These are phyloP conservation scores for Fusarium hostae DNA, from an alignment of 2,329 filamentous ascomycete species.

Conservation along the genomic window DNA sequence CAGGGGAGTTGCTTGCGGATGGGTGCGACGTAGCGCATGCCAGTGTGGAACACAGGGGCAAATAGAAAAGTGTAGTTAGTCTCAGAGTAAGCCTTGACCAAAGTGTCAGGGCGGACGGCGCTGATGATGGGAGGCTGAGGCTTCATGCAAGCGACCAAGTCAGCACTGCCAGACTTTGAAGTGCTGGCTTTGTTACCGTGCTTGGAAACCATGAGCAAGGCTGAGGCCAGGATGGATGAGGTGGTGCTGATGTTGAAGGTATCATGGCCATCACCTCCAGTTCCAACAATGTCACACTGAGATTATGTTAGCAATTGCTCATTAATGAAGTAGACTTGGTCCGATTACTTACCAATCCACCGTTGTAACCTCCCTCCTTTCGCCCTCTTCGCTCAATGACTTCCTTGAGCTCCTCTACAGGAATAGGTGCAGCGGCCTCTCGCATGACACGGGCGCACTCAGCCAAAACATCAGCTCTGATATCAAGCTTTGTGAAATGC, in stretches of 20 bases:
- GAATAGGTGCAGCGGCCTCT: slow-evolving; percentile 77
- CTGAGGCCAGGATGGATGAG: slow-evolving; percentile 89
- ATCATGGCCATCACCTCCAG: slow-evolving; percentile 94
- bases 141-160: slow-evolving; percentile 81
- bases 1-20: slow-evolving; percentile 90
- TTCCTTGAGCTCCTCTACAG: slow-evolving; percentile 68
- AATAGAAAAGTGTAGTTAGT: slow-evolving; percentile 97
- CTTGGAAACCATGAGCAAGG: slow-evolving; percentile 87
- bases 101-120: slow-evolving; percentile 76
- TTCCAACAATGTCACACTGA: slow-evolving; percentile 92
- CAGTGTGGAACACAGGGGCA: slow-evolving; percentile 94
- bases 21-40: slow-evolving; percentile 88
- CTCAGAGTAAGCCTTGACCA: slow-evolving; percentile 77
- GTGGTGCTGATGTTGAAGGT: slow-evolving; percentile 99
- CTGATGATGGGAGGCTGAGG: slow-evolving; percentile 79
- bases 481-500: slow-evolving; percentile 89
- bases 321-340: background rate
- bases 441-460: slow-evolving; percentile 88
- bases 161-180: slow-evolving; percentile 93
- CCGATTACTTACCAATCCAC: slow-evolving; percentile 76
- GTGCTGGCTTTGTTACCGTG: slow-evolving; percentile 97
- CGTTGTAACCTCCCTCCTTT: slow-evolving; percentile 78
- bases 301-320: slow-evolving; percentile 11
- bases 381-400: slow-evolving; percentile 70
- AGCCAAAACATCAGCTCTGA: slow-evolving; percentile 84